Conservation (phyloP, 2,329 filamentous ascomycete genomes). For the Waltergamsia citrina region DNA sequence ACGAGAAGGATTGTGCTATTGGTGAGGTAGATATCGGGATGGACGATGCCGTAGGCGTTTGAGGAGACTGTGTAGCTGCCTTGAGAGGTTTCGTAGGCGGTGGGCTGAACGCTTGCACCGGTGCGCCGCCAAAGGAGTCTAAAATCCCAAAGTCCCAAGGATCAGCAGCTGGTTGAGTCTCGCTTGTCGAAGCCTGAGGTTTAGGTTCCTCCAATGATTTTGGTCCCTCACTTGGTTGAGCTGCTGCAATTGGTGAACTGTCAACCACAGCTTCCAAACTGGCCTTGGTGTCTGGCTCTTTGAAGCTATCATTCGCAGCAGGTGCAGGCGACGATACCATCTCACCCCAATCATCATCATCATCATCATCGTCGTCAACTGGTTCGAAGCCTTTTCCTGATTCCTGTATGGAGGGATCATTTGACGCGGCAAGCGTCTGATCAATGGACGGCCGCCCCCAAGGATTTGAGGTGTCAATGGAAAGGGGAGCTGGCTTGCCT, state of each 20-base stretch:
- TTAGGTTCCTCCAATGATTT: not conserved
- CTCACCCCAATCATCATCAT: conserved; percentile 52
- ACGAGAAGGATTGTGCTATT: not conserved
- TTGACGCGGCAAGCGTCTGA: not conserved
- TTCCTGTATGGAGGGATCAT: not conserved
- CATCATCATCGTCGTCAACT: conserved; percentile 20
- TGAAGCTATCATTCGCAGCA: not conserved
- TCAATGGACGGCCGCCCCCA: not conserved
- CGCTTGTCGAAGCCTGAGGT: not conserved
- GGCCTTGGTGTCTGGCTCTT: not conserved
- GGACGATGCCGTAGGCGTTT: not conserved
- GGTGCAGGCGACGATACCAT: conserved; percentile 35
- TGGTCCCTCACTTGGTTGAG: no score
- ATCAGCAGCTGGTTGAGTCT: not conserved
- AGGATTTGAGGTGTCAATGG: not conserved
- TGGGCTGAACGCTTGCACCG: not conserved
- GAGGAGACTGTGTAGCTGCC: not conserved
- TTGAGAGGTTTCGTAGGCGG: no score
- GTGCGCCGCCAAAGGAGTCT: not conserved
- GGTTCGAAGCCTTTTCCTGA: not conserved
- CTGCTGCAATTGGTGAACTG: no score
- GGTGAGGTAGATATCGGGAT: not conserved
- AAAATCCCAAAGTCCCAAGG: not conserved
- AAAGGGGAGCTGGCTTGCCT: conserved; percentile 1
- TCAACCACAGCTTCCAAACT: no score